Evolutionary conservation across 1,284 basidiomycete genomes (phyloP).

Genomic region (Pterula multifida): DNA sequence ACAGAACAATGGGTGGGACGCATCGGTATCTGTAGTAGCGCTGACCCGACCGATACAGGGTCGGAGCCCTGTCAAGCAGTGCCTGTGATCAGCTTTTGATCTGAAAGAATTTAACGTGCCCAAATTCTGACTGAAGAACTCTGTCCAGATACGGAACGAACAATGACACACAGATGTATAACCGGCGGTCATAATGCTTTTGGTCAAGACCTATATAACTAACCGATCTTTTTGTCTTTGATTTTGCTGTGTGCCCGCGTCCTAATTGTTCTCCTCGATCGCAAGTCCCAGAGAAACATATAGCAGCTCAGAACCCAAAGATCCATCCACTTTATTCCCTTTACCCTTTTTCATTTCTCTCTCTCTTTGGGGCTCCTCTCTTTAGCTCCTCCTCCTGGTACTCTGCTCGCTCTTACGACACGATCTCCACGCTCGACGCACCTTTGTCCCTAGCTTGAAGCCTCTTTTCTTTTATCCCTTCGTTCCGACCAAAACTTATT

Average conservation of each 20-base stretch:
- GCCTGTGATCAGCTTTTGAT: not conserved
- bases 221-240: slow-evolving; percentile 43
- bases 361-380: slow-evolving; percentile 15
- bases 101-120: not conserved
- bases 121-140: not conserved
- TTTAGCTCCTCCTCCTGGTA: slow-evolving; percentile 7
- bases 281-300: slow-evolving; percentile 34
- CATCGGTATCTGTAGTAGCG: not conserved
- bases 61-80: not conserved
- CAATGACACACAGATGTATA: slow-evolving; percentile 8
- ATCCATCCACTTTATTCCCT: slow-evolving; percentile 28
- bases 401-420: slow-evolving; percentile 15
- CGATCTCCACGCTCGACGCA: slow-evolving; percentile 16
- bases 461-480: slow-evolving; percentile 17
- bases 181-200: slow-evolving; percentile 10
- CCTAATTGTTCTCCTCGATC: slow-evolving; percentile 47
- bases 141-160: slow-evolving; percentile 11
- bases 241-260: slow-evolving; percentile 47
- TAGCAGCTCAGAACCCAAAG: slow-evolving; percentile 20
- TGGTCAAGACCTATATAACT: slow-evolving; percentile 42
- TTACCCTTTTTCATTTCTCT: slow-evolving; percentile 20
- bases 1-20: not conserved
- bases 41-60: not conserved
- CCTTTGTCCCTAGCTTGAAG: slow-evolving; percentile 17
- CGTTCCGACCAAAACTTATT: slow-evolving; percentile 8